Evolutionary conservation across 352 stramenopile genomes (phyloP), one percentile per base, ranked within the genome.

Genomic region (Globisporangium spinosum): DNA sequence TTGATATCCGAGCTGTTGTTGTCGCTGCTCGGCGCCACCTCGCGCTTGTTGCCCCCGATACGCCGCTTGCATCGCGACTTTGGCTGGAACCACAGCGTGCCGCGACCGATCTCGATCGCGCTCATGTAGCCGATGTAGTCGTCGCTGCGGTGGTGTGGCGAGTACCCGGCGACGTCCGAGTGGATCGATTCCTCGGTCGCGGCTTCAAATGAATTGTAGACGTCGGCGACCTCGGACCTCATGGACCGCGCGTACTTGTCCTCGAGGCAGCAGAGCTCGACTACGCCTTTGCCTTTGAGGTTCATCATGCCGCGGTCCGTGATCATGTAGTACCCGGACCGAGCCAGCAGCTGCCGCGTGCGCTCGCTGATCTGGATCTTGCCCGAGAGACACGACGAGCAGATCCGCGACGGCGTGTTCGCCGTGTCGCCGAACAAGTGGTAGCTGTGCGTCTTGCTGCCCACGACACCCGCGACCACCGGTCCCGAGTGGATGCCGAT

Each of bases 361-460:
- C 76, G 77, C 25, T 82, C 76, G 51, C 82, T 90, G 68, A 90
- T 85, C 57, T 94, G 85, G 60, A 94, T 89, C 38, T 79, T 87
- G 0, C 84, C 82, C 4, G 85, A 67, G 27, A 79, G 70, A 54
- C 74, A 79, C 43, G 81, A 93, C 49, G 87, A 95, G 62, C 86
- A 96, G 35, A 95, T 80, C 2, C 88, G 76, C 22, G 83, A 93
- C 4, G 85, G 89, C 27, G 82, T 91, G 74, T 94, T 96, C 51
- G 94, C 88, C 1, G 88, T 91, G 60, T 94, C 86, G 5, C 88
- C 88, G 72, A 94, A 94, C 34, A 96, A 77, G 35, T 95, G 89
- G 67, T 93, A 97, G 55, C 87, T 89, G 53, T 91, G 91, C 6
- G 84, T 90, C 51, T 85, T 89, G 68, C 77, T 87, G 5, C 89